phyloP scores from a whole-genome alignment of 2,329 filamentous ascomycete species.

The Pestalotiopsis fici region DNA sequence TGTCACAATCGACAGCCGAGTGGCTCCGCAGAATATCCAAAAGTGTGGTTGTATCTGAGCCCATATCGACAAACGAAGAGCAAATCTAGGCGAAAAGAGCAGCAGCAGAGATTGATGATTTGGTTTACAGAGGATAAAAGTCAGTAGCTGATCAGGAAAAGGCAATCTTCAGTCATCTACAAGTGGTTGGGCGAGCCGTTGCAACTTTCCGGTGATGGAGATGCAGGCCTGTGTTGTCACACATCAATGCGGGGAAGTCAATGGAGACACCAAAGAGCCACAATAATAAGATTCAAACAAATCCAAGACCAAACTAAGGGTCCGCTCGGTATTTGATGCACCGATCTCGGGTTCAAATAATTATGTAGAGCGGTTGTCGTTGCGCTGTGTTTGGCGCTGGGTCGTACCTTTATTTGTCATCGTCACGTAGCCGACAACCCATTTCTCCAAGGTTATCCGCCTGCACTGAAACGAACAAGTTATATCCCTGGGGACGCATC shows the following conservation, averaged over 20 bases:
- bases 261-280: neutral
- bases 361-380: neutral
- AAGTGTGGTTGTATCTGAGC: conserved; percentile 24
- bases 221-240: neutral
- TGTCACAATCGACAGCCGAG: conserved; percentile 53
- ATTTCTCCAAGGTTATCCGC: no score
- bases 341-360: neutral
- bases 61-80: conserved; percentile 13
- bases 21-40: conserved; percentile 44
- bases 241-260: neutral
- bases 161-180: neutral
- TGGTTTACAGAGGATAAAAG: neutral
- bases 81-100: neutral
- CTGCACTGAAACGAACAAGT: no score
- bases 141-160: no score
- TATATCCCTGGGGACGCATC: no score
- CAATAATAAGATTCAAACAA: neutral
- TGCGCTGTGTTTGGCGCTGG: neutral
- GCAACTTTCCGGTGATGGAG: no score
- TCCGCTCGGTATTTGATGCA: neutral
- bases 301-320: neutral
- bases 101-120: neutral
- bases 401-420: no score
- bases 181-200: no score
- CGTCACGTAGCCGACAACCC: no score